Conservation (phyloP, 2,329 filamentous ascomycete species). For the Hypoxylon sp. region DNA sequence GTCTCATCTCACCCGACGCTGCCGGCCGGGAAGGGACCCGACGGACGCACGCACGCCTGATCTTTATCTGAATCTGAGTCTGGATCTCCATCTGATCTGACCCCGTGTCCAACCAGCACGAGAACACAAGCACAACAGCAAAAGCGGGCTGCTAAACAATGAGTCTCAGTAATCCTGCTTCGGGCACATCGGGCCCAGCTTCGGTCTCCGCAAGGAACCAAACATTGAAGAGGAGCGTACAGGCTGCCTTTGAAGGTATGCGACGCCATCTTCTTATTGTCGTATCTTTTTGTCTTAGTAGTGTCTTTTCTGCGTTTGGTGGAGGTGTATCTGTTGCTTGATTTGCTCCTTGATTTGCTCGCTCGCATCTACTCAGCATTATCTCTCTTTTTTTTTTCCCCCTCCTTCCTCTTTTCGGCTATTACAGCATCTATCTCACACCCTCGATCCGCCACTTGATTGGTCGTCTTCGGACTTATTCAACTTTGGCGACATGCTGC, state of each 20-base stretch:
- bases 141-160: slow-evolving; percentile 53
- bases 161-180: slow-evolving; percentile 70
- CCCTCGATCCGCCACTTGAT: slow-evolving; percentile 29
- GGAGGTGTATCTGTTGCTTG: slow-evolving; percentile 1
- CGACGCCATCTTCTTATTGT: slow-evolving; percentile 37
- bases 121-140: slow-evolving; percentile 27
- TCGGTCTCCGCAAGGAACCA: slow-evolving; percentile 63
- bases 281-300: slow-evolving; percentile 13
- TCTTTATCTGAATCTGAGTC: slow-evolving; percentile 34
- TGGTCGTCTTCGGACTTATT: slow-evolving; percentile 43
- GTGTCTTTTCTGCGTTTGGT: slow-evolving; percentile 37
- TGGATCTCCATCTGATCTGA: slow-evolving; percentile 28
- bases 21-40: slow-evolving; percentile 27
- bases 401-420: slow-evolving; percentile 32
- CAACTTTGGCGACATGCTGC: slow-evolving; percentile 37
- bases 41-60: slow-evolving; percentile 30
- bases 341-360: slow-evolving; percentile 12
- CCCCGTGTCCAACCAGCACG: slow-evolving; percentile 28
- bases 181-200: slow-evolving; percentile 64
- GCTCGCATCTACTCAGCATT: slow-evolving; percentile 13
- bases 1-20: slow-evolving; percentile 46
- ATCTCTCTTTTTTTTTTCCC: slow-evolving; percentile 27
- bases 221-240: slow-evolving; percentile 71
- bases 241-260: slow-evolving; percentile 74
- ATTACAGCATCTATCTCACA: slow-evolving; percentile 25